Conservation (phyloP, 2,329 filamentous ascomycete species). For the Nothomitra cinnamomea region DNA sequence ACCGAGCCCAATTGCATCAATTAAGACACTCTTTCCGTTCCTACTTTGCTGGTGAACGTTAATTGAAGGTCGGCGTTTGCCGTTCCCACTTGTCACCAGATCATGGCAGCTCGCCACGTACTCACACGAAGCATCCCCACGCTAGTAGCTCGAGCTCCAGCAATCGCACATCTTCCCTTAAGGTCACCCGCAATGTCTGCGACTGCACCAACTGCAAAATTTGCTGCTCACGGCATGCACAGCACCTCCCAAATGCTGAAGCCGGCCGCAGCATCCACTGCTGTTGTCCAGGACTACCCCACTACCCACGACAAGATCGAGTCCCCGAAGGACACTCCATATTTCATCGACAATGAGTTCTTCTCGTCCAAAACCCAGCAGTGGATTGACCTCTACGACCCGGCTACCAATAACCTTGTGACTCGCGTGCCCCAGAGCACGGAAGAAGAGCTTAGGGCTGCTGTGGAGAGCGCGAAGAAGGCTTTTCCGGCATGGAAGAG, state of each 20-base stretch:
- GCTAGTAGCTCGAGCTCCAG: neutral
- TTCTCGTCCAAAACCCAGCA: slow-evolving; percentile 46
- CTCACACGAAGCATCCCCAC: neutral
- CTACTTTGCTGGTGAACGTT: too few species aligned
- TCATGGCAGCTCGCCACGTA: neutral
- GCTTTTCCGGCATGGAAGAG: slow-evolving; percentile 59
- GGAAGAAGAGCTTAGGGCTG: slow-evolving; percentile 56
- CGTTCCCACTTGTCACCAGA: neutral
- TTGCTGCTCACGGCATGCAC: slow-evolving; percentile 28
- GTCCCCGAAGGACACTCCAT: slow-evolving; percentile 53
- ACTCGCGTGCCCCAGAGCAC: slow-evolving; percentile 73
- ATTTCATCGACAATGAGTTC: slow-evolving; percentile 72
- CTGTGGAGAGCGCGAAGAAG: slow-evolving; percentile 57
- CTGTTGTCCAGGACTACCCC: slow-evolving; percentile 36
- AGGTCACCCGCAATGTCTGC: neutral
- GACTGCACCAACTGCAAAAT: neutral
- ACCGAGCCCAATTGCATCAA: too few species aligned
- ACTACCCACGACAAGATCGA: slow-evolving; percentile 54
- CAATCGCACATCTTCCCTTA: neutral
- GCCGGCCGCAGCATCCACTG: slow-evolving; percentile 26
- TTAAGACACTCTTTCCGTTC: too few species aligned
- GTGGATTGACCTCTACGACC: slow-evolving; percentile 69
- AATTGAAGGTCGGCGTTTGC: too few species aligned
- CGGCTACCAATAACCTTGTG: slow-evolving; percentile 71
- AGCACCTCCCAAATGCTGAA: slow-evolving; percentile 28